Base-by-base conservation (phyloP, 768 basidiomycete genomes). In the Chalciporus piperatus region DNA sequence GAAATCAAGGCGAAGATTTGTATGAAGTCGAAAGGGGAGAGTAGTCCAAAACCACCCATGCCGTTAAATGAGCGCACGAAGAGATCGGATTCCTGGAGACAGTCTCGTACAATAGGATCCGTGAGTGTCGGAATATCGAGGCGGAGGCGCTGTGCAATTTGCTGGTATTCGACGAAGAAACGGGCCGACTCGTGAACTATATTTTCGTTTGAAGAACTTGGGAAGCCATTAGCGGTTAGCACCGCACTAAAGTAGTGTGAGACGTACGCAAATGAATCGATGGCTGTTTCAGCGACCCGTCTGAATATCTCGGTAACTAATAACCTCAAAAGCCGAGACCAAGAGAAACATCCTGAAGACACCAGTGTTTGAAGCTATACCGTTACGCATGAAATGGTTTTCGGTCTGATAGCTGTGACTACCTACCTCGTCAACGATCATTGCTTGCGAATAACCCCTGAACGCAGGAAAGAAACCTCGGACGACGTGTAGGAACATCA, bases 71-170 rank as follows among this genome's bases (percentile, higher is more conserved):
- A 92, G 52, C 87, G 80, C 39, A 87, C 85, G 63, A 92, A 92
- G 30, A 89, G 76, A 63, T 92, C 90, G 35, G 90, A 88, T 70
- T 92, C 89, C 53, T 88, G 85, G n/a, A 92, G 75, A 39, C 92
- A 79, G 63, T 90, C 88, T 52, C 87, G 84, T 20, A 87, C 75
- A 52, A 73, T 64, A 43, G 89, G 85, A 62, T 90, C 87, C 48
- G 84, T 74, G 47, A 92, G 77, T 9, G 90, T 87, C 50, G 89
- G 89, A 35, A 89, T 76, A 62, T 92, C 89, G 50, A 91, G 78
- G 39, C 80, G 81, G 17, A 92, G 74, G 51, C 89, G 82, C 58
- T 87, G 85, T 58, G 85, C 81, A 69, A 92, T 77, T 63, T 91
- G 89, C 51, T 85, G 79, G 62, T 85, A 84, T 66, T 92, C 90